A percentile compares a stretch with the other conserved stretches of the same genome.
Conservation (phyloP, 2,329 filamentous ascomycete species). For the Tolypocladium ovalisporum region DNA sequence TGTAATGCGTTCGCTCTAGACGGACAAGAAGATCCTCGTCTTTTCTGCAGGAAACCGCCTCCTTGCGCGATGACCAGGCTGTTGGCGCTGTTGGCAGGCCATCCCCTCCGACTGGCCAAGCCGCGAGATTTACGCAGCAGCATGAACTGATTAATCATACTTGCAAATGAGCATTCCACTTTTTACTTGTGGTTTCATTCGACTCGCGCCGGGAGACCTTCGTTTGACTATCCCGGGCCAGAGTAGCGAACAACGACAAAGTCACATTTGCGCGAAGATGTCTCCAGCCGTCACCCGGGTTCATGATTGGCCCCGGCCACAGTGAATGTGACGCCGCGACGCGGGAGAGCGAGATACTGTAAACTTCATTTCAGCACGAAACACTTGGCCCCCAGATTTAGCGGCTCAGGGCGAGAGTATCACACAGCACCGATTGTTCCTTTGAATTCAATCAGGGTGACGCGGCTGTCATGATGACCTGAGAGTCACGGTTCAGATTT, state of each 20-base stretch:
- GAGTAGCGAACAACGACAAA: background rate
- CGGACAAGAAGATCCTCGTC: background rate
- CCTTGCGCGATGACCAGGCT: background rate
- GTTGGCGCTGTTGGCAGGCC: background rate
- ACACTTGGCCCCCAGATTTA: no score
- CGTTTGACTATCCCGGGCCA: no score
- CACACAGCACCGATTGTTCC: background rate
- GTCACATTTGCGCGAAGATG: background rate
- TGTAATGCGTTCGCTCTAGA: background rate
- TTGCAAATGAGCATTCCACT: background rate
- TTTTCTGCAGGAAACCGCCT: background rate
- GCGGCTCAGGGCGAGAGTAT: no score
- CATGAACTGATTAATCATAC: background rate
- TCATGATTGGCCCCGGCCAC: background rate
- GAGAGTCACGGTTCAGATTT: background rate
- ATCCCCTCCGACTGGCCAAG: background rate
- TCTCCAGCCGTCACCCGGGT: background rate
- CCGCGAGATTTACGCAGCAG: background rate
- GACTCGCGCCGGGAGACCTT: background rate
- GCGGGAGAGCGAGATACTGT: no score
- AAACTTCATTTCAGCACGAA: no score
- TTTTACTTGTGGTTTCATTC: background rate
- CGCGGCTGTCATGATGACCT: background rate
- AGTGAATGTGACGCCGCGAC: no score
- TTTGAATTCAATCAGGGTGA: background rate